Conservation (phyloP, 495 filamentous ascomycete species). For the Cladorrhinum samala region DNA sequence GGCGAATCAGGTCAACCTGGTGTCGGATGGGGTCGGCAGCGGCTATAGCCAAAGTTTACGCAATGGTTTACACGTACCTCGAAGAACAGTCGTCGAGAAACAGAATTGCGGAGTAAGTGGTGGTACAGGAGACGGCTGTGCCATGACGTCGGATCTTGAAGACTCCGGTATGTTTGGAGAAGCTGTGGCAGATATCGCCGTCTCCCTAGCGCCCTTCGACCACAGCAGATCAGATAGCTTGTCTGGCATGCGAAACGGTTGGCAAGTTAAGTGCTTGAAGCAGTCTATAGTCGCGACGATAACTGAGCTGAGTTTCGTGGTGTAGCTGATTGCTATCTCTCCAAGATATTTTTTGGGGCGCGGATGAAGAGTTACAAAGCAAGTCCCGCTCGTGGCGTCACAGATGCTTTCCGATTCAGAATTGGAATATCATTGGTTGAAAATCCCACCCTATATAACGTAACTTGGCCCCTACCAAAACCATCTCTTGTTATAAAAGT, state of each 20-base stretch:
- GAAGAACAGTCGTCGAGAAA: slow-evolving; percentile 76
- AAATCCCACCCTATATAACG: background rate
- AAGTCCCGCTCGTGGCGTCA: too few relatives aligned
- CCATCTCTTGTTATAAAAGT: too few relatives aligned
- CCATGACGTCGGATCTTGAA: slow-evolving; percentile 47
- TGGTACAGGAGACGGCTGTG: slow-evolving; percentile 53
- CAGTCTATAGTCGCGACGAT: too few relatives aligned
- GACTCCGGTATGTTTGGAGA: slow-evolving; percentile 8
- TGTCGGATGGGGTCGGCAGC: background rate
- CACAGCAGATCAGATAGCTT: slow-evolving; percentile 47
- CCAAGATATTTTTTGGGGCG: too few relatives aligned
- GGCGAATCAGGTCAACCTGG: slow-evolving; percentile 4
- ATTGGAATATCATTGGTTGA: background rate
- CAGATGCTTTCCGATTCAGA: too few relatives aligned
- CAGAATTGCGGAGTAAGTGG: slow-evolving; percentile 82
- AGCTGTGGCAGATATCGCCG: slow-evolving; percentile 12
- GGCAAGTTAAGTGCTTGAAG: background rate
- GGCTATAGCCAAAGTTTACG: background rate
- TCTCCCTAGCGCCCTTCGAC: slow-evolving; percentile 34
- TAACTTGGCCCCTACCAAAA: background rate
- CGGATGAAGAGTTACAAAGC: too few relatives aligned
- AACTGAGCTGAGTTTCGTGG: background rate
- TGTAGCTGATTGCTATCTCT: background rate
- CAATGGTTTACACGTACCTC: slow-evolving; percentile 50
- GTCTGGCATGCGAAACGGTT: slow-evolving; percentile 8